Base-by-base conservation (phyloP, 2,329 filamentous ascomycete genomes). In the Penicillium sp. region DNA sequence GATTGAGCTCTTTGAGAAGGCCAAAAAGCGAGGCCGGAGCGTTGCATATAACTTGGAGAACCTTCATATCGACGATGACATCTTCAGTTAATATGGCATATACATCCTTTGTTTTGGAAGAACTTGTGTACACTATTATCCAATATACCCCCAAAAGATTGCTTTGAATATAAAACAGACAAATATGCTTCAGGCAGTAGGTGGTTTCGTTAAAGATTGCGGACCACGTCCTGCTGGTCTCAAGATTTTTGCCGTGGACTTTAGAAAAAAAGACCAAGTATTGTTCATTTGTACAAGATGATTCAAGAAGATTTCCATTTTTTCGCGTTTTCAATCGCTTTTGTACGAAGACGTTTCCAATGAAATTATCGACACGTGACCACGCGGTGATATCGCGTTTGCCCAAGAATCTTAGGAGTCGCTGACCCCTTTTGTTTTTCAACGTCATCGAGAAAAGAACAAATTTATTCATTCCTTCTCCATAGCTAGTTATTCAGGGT, bases 1-100 rank as follows among this genome's bases (percentile, higher is more conserved):
- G 7, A 49, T 60, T 18, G 67, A 68, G 13, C 70, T 71, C 29
- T 65, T 76, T 32, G 61, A 69, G 26, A 74, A 68, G 47, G 69
- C 71, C 14, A 67, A 61, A 51, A 58, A 63, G 29, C 69, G 70
- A 43, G 65, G 65, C 35, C 65, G 61, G 42, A 65, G 70, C 32
- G 65, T 71, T 6, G 54, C 65, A 32, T 65, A 64, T 39, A 67
- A 64, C 38, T 42, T 73, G 47, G 64, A 67, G 29, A 57, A 63
- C 45, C 48, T 72, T 19, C 66, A 71, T 52, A 65, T 72, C 49
- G 57, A 64, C 26, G 64, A 67, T 47, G 53, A 53, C 18, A 55
- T 54, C 29, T 53, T 53, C 14, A 8, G 14, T 26, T 54, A 38
- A 30, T 16, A 34, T 35, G 29, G 26, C 18, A 5, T 11, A 36